Evolutionary conservation across 345 rosid genomes (phyloP).

Genomic region (Bretschneidera sinensis): DNA sequence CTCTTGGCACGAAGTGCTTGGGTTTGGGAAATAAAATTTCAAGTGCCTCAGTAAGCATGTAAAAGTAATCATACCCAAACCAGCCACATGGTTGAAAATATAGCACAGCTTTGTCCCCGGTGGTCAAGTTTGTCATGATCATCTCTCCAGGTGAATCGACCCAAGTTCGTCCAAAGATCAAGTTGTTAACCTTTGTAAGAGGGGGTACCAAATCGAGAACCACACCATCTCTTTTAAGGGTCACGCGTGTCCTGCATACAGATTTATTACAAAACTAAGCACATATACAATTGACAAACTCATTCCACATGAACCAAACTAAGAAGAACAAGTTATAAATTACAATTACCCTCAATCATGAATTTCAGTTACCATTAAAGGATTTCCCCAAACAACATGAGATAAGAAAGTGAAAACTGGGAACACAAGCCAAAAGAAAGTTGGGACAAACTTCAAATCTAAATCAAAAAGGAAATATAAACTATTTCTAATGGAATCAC

Average conservation of each 20-base stretch:
- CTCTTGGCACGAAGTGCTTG: no score
- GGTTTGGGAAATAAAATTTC: background rate
- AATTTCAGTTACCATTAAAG: no score
- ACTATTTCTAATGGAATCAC: background rate
- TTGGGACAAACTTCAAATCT: background rate
- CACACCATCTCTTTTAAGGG: slow-evolving; percentile 67
- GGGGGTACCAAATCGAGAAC: slow-evolving; percentile 84
- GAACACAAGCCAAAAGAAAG: background rate
- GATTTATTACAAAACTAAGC: background rate
- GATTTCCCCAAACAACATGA: no score
- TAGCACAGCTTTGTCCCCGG: slow-evolving; percentile 70
- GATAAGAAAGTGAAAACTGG: no score
- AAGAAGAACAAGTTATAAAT: background rate
- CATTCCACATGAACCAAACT: background rate
- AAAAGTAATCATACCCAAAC: slow-evolving; percentile 52
- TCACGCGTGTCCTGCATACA: slow-evolving; percentile 59
- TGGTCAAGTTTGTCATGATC: slow-evolving; percentile 67
- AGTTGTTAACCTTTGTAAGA: slow-evolving; percentile 65
- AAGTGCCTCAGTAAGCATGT: background rate
- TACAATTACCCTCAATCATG: background rate
- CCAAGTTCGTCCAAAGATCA: slow-evolving; percentile 85
- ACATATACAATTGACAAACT: background rate
- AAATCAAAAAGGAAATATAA: background rate
- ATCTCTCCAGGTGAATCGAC: slow-evolving; percentile 74
- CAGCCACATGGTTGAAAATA: slow-evolving; percentile 86